Evolutionary conservation across 2,329 filamentous ascomycete species (phyloP), one percentile per base, ranked within the genome.

Genomic region (Macrophomina phaseolina): DNA sequence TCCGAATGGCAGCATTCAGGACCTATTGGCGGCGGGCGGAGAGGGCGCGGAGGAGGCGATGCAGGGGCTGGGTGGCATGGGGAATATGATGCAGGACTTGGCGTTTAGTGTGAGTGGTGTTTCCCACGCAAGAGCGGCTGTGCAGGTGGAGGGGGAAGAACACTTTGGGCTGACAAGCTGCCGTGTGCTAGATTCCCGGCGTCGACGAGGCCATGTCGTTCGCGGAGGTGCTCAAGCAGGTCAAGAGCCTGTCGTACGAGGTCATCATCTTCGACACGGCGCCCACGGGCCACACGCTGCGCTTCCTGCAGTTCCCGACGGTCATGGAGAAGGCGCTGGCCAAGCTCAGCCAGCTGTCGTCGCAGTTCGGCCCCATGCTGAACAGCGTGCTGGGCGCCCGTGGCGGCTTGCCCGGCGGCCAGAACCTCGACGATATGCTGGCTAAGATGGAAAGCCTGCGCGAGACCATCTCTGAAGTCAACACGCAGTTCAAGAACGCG

Each of bases 161-260:
- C 18, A 1, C 18, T 18, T 9, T 53, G 51, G 51, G 51, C 36
- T 46, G 48, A 45, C 36, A 9, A 8, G 9, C 9, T 1, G 23
- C 1, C 30, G 18, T 4, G 23, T 4, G 5, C 36, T 45, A 97
- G 92, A 99, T 99, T 69, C 95, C 95, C 18, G 95, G 95, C 81
- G 97, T 99, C 69, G 95, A 99, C 78, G 95, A 99, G 81, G 95
- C 95, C 79, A 99, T 99, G 95, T 97, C 94, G 67, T 99, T 99
- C 77, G 95, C 95, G 78, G 95, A 99, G 83, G 95, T 99, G 70
- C 87, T 99, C 75, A 99, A 99, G 82, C 95, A 99, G 82, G 95
- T 99, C 83, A 98, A 98, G 83, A 97, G 93, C 48, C 91, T 98
- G 77, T 97, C 93, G 60, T 99, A 99, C 87, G 95, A 98, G 80